A percentile compares a stretch with the other conserved stretches of the same genome.
Conservation (phyloP, 2,329 filamentous ascomycete genomes). For the Microdochium trichocladiopsis region DNA sequence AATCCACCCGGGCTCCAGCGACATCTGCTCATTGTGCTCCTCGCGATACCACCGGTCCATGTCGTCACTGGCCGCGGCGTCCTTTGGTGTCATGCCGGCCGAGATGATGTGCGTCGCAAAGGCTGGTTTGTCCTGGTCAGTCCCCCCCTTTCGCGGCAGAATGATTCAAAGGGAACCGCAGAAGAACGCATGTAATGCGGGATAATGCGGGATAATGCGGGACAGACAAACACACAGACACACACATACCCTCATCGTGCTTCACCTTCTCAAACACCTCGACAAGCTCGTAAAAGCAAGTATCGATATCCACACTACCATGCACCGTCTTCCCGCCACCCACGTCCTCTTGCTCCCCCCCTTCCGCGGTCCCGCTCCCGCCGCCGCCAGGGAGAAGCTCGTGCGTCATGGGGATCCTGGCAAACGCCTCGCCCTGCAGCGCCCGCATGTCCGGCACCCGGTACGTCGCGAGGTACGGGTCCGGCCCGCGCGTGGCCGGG, state of each 20-base stretch:
- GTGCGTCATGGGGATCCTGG: not conserved
- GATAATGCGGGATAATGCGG: no score
- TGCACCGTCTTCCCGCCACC: not conserved
- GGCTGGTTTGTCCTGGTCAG: not conserved
- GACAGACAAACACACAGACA: no score
- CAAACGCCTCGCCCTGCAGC: not conserved
- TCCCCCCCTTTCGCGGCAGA: no score
- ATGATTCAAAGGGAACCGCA: no score
- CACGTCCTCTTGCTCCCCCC: no score
- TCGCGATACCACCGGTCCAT: constrained; percentile 3
- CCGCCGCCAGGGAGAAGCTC: not conserved
- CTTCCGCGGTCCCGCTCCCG: not conserved
- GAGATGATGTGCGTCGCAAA: constrained; percentile 1
- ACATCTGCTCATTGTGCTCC: constrained; percentile 4
- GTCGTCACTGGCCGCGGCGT: not conserved
- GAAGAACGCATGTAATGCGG: no score
- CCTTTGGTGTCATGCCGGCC: constrained; percentile 1
- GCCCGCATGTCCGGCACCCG: not conserved
- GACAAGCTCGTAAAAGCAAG: not conserved
- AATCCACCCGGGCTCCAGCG: constrained; percentile 1
- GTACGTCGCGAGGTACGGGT: not conserved
- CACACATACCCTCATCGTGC: not conserved
- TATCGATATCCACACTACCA: not conserved
- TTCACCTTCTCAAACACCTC: not conserved
- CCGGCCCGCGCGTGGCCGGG: not conserved